Percentiles rank a stretch among this genome's conserved stretches.
Conservation (phyloP, 2,329 filamentous ascomycete species). For the Aspergillus sclerotialis region DNA sequence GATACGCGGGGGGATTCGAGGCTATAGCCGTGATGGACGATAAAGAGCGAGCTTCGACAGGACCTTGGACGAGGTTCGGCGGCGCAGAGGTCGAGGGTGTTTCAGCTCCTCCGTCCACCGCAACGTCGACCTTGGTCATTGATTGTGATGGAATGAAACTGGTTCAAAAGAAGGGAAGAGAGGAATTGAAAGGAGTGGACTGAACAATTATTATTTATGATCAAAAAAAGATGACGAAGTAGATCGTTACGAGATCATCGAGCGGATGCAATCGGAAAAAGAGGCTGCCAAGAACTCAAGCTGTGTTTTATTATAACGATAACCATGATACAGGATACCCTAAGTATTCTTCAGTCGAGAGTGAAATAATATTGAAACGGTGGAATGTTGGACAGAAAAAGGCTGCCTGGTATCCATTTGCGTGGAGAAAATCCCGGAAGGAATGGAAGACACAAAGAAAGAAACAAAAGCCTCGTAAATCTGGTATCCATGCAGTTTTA, state of each 20-base stretch:
- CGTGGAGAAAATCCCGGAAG: slow-evolving; percentile 6
- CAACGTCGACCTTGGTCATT: slow-evolving; percentile 16
- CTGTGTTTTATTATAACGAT: too few species aligned
- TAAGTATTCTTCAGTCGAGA: too few species aligned
- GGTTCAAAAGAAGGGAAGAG: background rate
- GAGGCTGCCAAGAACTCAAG: too few species aligned
- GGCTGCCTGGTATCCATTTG: slow-evolving; percentile 9
- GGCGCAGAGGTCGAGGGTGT: slow-evolving; percentile 16
- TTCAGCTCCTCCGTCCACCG: slow-evolving; percentile 21
- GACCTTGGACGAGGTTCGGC: slow-evolving; percentile 15
- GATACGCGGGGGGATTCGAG: slow-evolving; percentile 78
- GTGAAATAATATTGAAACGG: slow-evolving; percentile 10
- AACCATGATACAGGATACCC: too few species aligned
- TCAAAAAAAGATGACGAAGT: too few species aligned
- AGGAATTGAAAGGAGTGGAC: background rate
- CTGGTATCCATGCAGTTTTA: too few species aligned
- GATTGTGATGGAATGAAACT: slow-evolving; percentile 1
- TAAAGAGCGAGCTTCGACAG: slow-evolving; percentile 75
- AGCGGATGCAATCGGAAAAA: too few species aligned
- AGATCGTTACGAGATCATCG: too few species aligned
- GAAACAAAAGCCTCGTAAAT: slow-evolving; percentile 6
- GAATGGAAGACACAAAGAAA: slow-evolving; percentile 4
- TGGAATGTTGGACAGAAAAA: slow-evolving; percentile 6
- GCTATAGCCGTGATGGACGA: slow-evolving; percentile 73
- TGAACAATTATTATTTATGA: too few species aligned